Evolutionary conservation across 1,139 yeast species (phyloP), one percentile per base, ranked within the genome.

Genomic region (Casaregolazyma lundiana): DNA sequence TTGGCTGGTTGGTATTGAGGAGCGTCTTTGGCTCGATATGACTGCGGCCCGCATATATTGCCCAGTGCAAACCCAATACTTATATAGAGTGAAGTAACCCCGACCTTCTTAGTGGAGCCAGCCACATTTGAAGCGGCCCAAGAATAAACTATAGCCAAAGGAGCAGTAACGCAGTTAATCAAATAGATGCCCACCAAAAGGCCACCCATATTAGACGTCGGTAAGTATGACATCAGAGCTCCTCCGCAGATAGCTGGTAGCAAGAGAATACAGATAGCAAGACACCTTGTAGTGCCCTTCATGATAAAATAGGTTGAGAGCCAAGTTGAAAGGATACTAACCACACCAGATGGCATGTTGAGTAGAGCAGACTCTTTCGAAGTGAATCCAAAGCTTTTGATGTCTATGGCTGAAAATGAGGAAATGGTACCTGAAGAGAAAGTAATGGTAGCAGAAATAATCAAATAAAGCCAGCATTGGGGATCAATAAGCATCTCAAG

Each of bases 61-160:
- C 92, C 88, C 20, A 76, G 75, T 55, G 85, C 79, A 58, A 79
- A 82, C 0, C 80, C 84, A 47, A 82, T 69, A n/a, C n/a, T n/a
- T 62, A 83, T 72, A 35, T 74, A 72, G 22, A 79, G 59, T 1
- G 84, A 84, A 61, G 76, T 80, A 24, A 77, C 75, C 5, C 80
- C 76, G 41, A 77, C 66, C 60, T 81, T 78, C 64, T 83, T 83
- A 13, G 88, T 81, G 56, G 78, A 80, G 15, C 92, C 92, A 2
- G 88, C 83, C 7, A 80, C 76, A 57, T 84, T 84, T 42, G 72
- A 34, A 63, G 69, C 67, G 38, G 78, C 66, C 43, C 68, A 61
- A 6, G 77, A 64, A 50, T 77, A 66, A 26, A 72, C 57, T 51
- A 76, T 75, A 35, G 76, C 71, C 47, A 71, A 69, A 0, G 74